These are phyloP conservation scores for Cladosporium sp. DNA, from an alignment of 2,329 filamentous ascomycete species.

Conservation along the genomic window DNA sequence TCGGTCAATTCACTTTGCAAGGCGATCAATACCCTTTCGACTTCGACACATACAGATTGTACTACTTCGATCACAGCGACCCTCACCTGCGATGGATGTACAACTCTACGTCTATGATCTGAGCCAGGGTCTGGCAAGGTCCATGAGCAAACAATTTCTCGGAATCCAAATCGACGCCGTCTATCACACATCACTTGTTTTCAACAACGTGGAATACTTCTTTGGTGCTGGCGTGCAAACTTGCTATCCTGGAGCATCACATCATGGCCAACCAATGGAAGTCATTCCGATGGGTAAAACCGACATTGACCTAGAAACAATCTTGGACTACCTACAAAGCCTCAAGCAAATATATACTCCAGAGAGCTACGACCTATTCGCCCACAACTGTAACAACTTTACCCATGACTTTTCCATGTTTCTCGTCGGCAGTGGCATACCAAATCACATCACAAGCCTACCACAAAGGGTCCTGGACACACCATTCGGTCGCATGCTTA, in stretches of 20 bases:
- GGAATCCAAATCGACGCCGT: constrained; percentile 80
- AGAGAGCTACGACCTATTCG: constrained; percentile 75
- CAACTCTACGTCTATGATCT: constrained; percentile 51
- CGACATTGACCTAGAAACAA: constrained; percentile 68
- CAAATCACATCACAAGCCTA: constrained; percentile 77
- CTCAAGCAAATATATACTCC: constrained; percentile 76
- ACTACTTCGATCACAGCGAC: no score
- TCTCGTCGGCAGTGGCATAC: constrained; percentile 81
- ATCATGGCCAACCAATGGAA: constrained; percentile 81
- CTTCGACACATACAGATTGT: no score
- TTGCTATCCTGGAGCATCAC: constrained; percentile 74
- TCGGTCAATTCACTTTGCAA: no score
- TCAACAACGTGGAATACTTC: constrained; percentile 81
- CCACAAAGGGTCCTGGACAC: constrained; percentile 81
- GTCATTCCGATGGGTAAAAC: constrained; percentile 71
- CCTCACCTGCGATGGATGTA: constrained; percentile 39
- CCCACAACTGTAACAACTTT: constrained; percentile 98
- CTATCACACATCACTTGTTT: constrained; percentile 88
- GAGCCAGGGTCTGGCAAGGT: constrained; percentile 37
- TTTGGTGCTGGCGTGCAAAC: constrained; percentile 85
- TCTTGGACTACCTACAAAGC: constrained; percentile 83
- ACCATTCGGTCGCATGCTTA: constrained; percentile 82
- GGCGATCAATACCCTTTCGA: no score
- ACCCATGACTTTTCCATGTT: constrained; percentile 90
- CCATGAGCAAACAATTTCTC: constrained; percentile 57